A percentile compares a stretch with the other conserved stretches of the same genome.
phyloP scores from a whole-genome alignment of 805 yeast species.

The Starmerella davenportii region DNA sequence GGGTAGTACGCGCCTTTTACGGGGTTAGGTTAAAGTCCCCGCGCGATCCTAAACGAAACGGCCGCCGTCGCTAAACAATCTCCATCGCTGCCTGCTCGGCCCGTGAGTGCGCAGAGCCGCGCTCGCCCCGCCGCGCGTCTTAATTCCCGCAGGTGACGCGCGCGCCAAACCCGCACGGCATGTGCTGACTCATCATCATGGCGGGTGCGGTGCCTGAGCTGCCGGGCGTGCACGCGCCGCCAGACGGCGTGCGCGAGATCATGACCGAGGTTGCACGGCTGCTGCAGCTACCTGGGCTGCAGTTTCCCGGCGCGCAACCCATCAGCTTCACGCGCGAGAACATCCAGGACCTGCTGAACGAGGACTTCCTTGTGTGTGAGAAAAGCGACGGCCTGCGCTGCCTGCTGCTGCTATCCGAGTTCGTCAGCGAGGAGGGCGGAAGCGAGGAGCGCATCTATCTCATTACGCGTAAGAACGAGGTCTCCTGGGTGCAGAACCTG shows the following conservation, averaged over 20 bases:
- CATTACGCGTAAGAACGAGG: conserved; percentile 78
- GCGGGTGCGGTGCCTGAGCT: conserved; percentile 43
- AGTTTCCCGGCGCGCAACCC: conserved; percentile 84
- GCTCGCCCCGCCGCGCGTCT: no score
- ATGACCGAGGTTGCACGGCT: conserved; percentile 49
- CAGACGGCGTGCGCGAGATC: conserved; percentile 48
- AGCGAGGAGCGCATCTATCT: conserved; percentile 78
- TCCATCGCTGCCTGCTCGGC: no score
- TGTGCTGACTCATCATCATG: background rate
- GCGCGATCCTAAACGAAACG: no score
- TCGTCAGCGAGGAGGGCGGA: conserved; percentile 24
- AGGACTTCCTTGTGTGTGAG: conserved; percentile 88
- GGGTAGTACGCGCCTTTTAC: no score
- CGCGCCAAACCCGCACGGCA: no score
- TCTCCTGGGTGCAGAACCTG: conserved; percentile 53
- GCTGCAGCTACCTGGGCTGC: conserved; percentile 35
- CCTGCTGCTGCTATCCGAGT: conserved; percentile 44
- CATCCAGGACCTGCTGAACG: conserved; percentile 41
- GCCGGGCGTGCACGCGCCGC: conserved; percentile 70
- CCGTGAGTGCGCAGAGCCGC: no score
- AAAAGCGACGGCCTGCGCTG: conserved; percentile 88
- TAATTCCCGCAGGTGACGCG: no score
- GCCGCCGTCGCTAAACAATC: no score
- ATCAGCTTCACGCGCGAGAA: conserved; percentile 71
- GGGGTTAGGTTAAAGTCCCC: no score